phyloP scores from a whole-genome alignment of 495 filamentous ascomycete species.

The Annulohypoxylon bovei region DNA sequence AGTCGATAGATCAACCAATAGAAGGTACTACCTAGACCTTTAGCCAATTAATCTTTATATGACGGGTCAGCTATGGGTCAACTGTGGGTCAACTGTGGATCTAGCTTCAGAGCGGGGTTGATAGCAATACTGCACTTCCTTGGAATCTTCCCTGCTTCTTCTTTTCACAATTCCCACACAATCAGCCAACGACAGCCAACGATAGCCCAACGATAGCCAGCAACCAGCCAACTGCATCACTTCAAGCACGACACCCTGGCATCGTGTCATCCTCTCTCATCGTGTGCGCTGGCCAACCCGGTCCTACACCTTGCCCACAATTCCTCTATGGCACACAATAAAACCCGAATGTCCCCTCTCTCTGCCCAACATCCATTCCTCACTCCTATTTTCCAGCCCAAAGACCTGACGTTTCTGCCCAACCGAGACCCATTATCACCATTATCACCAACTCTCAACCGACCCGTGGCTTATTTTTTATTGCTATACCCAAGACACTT shows the following conservation, averaged over 20 bases:
- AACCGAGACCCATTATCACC: constrained; percentile 48
- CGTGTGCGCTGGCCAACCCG: constrained; percentile 36
- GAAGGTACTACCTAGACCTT: background rate
- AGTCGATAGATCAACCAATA: background rate
- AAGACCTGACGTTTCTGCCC: constrained; percentile 58
- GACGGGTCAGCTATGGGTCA: background rate
- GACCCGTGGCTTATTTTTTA: constrained; percentile 41
- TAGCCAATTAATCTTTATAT: background rate
- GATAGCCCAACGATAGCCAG: background rate
- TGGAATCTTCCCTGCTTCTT: constrained; percentile 22
- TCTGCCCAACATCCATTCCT: constrained; percentile 58
- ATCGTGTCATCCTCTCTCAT: constrained; percentile 34
- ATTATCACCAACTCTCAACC: constrained; percentile 27
- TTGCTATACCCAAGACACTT: constrained; percentile 45
- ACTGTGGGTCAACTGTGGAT: constrained; percentile 3
- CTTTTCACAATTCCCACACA: constrained; percentile 22
- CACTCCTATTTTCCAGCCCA: constrained; percentile 58
- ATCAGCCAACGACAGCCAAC: background rate
- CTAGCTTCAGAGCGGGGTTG: constrained; percentile 28
- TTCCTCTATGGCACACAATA: constrained; percentile 52
- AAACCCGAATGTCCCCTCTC: constrained; percentile 60
- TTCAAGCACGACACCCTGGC: constrained; percentile 40
- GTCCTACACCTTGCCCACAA: constrained; percentile 20
- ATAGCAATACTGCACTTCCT: constrained; percentile 20
- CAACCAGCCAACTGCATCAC: constrained; percentile 32